Evolutionary conservation across 495 filamentous ascomycete genomes (phyloP).

Genomic region (Penicillium diatomitis): DNA sequence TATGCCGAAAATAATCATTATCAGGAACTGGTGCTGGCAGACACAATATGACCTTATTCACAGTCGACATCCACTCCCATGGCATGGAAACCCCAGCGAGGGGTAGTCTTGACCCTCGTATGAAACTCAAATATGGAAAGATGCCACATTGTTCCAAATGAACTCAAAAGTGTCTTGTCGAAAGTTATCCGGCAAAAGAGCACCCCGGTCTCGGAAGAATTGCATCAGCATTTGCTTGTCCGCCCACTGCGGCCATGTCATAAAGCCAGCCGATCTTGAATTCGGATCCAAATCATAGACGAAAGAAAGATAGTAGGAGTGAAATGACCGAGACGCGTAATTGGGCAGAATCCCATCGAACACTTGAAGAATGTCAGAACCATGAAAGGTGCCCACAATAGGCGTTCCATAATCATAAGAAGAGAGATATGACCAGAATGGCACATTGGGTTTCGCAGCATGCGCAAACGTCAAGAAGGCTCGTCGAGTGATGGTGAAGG

Average conservation of each 20-base stretch:
- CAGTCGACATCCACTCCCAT: too few relatives aligned
- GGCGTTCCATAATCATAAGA: conserved; percentile 61
- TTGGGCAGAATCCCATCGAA: conserved; percentile 54
- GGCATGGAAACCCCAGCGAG: too few relatives aligned
- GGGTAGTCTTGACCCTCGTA: too few relatives aligned
- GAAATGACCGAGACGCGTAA: conserved; percentile 49
- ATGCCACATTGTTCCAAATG: conserved; percentile 33
- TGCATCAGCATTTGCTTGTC: conserved; percentile 45
- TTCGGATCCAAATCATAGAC: conserved; percentile 60
- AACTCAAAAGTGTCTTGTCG: conserved; percentile 39
- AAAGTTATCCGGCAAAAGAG: conserved; percentile 51
- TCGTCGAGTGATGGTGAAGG: conserved; percentile 56
- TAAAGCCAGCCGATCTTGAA: conserved; percentile 21
- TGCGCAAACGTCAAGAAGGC: conserved; percentile 38
- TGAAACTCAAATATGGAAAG: conserved; percentile 38
- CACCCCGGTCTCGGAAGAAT: conserved; percentile 37
- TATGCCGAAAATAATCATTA: too few relatives aligned
- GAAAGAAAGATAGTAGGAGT: conserved; percentile 58
- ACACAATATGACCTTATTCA: too few relatives aligned
- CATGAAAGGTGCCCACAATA: conserved; percentile 66
- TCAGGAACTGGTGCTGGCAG: too few relatives aligned
- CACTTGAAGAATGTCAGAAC: conserved; percentile 54
- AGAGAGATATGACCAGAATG: conserved; percentile 61
- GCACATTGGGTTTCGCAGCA: conserved; percentile 42
- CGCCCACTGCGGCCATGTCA: conserved; percentile 56